Base-by-base conservation (phyloP, 768 basidiomycete genomes). In the Mycena alexandri region DNA sequence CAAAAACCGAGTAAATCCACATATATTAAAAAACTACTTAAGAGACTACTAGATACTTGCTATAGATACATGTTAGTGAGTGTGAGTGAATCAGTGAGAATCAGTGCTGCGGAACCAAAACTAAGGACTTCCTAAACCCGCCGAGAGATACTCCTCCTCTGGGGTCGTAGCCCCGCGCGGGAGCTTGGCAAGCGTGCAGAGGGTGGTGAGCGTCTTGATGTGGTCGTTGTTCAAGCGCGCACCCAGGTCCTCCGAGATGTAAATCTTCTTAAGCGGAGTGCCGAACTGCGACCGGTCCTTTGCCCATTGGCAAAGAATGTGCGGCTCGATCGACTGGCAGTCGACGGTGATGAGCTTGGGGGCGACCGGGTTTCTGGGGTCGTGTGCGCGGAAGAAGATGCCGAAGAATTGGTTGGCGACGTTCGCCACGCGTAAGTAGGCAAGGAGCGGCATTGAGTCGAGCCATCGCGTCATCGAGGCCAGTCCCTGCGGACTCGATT, bases 181-280 rank as follows among this genome's bases (percentile, higher is more conserved):
- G 17, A 68, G 57, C 54, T 65, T 65, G 11, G 68, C 68, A 29
- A 84, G 54, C 0, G 73, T 75, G 5, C 74, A 65, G 29, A 79
- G 69, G 11, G 73, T 73, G 36, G 73, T 76, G n/a, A 85, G 69
- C 2, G 53, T 42, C 9, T 53, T 58, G 48, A 79, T 76, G 48
- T 79, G 75, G 11, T 73, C 73, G 46, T 73, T 61, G 9, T 55
- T 70, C 24, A 81, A 62, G 17, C 56, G 69, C 7, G 56, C 48
- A 19, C 71, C 75, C 63, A 80, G 47, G 22, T 77, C 66, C 8
- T 75, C 75, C 3, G 74, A 65, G 46, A 88, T 69, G 73, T 87
- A 90, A n/a, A 87, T 73, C 71, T 82, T 87, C 67, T 75, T 74
- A 60, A 90, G 69, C 22, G 88, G 87, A n/a, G 74, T 73, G 10